Evolutionary conservation across 2,329 filamentous ascomycete species (phyloP).

Genomic region (Alternaria incomplexa): DNA sequence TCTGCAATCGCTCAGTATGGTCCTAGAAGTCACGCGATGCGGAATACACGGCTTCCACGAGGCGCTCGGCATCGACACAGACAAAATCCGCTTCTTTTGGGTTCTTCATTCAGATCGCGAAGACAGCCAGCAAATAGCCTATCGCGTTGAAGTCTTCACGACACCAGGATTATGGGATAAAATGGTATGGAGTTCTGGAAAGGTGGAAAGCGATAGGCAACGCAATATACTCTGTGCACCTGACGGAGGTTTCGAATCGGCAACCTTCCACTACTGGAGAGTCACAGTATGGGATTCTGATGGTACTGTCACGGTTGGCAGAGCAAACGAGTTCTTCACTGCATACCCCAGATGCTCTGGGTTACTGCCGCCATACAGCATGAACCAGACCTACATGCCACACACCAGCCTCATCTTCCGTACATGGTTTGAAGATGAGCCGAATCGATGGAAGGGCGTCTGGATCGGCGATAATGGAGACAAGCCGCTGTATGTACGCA

Average conservation of each 20-base stretch:
- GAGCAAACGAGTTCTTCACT: conserved; percentile 48
- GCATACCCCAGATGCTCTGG: conserved; percentile 46
- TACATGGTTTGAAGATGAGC: conserved; percentile 51
- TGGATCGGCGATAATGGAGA: conserved; percentile 52
- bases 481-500: conserved; percentile 51
- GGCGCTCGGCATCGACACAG: conserved; percentile 48
- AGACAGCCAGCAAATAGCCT: conserved; percentile 37
- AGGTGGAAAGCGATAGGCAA: conserved; percentile 25
- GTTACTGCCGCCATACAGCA: conserved; percentile 50
- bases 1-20: conserved; percentile 6
- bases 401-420: conserved; percentile 52
- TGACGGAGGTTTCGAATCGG: conserved; percentile 45
- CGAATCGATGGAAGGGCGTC: conserved; percentile 50
- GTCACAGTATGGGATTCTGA: conserved; percentile 48
- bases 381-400: conserved; percentile 54
- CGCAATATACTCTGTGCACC: conserved; percentile 39
- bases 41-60: conserved; percentile 52
- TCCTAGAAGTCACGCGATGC: conserved; percentile 38
- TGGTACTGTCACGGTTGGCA: conserved; percentile 30
- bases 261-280: conserved; percentile 47
- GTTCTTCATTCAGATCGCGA: conserved; percentile 37
- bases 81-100: conserved; percentile 49
- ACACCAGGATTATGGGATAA: not conserved
- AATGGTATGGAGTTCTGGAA: not conserved
- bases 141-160: not conserved